These are phyloP conservation scores for Berberis thunbergii DNA, from an alignment of 164 flowering plant species.

Conservation along the genomic window DNA sequence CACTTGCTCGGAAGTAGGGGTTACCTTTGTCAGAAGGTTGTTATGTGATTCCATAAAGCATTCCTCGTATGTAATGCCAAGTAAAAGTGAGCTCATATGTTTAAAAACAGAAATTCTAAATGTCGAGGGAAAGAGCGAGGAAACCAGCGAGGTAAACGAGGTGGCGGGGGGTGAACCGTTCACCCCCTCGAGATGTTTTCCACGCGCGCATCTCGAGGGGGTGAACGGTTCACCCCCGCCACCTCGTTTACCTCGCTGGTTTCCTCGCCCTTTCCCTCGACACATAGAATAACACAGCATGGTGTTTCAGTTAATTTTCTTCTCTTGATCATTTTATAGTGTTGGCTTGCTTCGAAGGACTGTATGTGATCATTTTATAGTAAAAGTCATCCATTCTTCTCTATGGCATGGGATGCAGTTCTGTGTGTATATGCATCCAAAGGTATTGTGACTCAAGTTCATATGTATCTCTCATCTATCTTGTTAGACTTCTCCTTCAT, in stretches of 20 bases:
- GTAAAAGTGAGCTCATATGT: too few relatives aligned
- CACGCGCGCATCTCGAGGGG: too few relatives aligned
- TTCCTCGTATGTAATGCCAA: not conserved
- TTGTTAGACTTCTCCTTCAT: not conserved
- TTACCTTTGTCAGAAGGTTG: constrained; percentile 94
- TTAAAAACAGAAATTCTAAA: too few relatives aligned
- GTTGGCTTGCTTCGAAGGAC: constrained; percentile 91
- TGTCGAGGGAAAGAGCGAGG: too few relatives aligned
- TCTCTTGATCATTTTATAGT: constrained; percentile 32
- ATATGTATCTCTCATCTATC: not conserved
- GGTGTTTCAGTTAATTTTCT: constrained; percentile 3
- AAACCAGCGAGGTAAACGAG: too few relatives aligned
- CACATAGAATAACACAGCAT: too few relatives aligned
- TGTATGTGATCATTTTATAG: constrained; percentile 60
- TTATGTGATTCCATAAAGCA: not conserved
- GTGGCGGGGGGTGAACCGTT: too few relatives aligned
- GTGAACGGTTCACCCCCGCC: too few relatives aligned
- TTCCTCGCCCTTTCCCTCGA: too few relatives aligned
- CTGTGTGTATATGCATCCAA: constrained; percentile 99
- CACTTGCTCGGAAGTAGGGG: constrained; percentile 89
- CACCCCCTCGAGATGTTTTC: too few relatives aligned
- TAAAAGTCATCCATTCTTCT: constrained; percentile 31
- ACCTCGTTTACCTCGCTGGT: too few relatives aligned
- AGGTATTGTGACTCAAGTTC: constrained; percentile 34
- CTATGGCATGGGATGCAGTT: constrained; percentile 69